Conservation (phyloP, 139 green algal species). For the Closterium sp. region DNA sequence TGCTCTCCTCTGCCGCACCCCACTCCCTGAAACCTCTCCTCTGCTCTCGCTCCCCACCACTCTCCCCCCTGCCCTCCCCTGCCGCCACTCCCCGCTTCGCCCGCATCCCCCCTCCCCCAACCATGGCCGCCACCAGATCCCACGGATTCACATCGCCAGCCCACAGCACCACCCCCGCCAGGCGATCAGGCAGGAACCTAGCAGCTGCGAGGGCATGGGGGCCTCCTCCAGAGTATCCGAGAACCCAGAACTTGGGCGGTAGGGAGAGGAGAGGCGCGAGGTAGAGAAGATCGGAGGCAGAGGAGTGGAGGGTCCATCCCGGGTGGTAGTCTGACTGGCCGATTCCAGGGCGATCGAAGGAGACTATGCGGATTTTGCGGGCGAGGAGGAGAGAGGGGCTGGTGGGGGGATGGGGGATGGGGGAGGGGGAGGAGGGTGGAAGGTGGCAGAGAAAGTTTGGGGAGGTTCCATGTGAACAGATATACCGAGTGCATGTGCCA, state of each 20-base stretch:
- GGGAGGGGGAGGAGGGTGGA: not conserved
- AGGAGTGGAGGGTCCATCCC: not conserved
- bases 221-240: constrained; percentile 20
- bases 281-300: not conserved
- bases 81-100: not conserved
- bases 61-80: not conserved
- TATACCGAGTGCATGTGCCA: too few species aligned
- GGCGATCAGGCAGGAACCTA: constrained; percentile 22
- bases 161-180: constrained; percentile 3
- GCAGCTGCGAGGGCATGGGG: constrained; percentile 17
- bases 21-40: not conserved
- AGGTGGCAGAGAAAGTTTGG: not conserved
- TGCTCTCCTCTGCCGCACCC: not conserved
- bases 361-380: not conserved
- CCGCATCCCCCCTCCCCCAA: not conserved
- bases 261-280: constrained; percentile 12
- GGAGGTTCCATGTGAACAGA: not conserved
- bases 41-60: not conserved
- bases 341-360: constrained; percentile 17
- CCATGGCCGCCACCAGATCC: not conserved
- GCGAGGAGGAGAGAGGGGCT: not conserved
- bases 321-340: constrained; percentile 15
- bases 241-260: constrained; percentile 32
- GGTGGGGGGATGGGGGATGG: not conserved
- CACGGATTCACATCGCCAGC: not conserved